Base-by-base conservation (phyloP, 1,284 basidiomycete genomes). In the Veloboletus limbatus region DNA sequence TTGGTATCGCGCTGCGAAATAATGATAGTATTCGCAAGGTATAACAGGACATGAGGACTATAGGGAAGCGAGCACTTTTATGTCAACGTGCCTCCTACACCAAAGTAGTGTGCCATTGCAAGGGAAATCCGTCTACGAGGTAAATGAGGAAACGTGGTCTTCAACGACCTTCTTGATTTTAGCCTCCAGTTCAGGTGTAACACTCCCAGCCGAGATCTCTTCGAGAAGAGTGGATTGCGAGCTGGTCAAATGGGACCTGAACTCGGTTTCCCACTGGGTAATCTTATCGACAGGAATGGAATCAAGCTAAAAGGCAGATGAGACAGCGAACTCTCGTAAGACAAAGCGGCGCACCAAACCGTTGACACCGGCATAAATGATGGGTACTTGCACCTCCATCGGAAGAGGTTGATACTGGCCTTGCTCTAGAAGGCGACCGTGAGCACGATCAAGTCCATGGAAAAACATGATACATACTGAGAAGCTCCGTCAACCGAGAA, bases 301-400 rank as follows among this genome's bases (percentile, higher is more conserved):
- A 70, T 98, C 94, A 58, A 95, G 88, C 82, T 85, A 22, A 7
- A 32, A 8, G 41, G 8, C 27, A 24, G 17, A 35, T 42, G 2
- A 45, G 47, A 49, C n/a, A 37, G 4, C 42, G n/a, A 1, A 10
- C n/a, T 25, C 16, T 17, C 37, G 3, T 27, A 32, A 20, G 9
- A 37, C 13, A 7, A 33, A 14, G 5, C 10, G 4, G 77, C 84
- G 56, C 67, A 87, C 84, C 56, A 96, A 82, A 92, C 94, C 94
- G 76, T 97, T 94, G 66, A 98, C 96, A 87, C 96, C 96, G 59
- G 95, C 95, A 73, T 96, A 97, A 78, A 98, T 94, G 70, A 97
- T 92, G 56, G 96, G 96, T 60, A 97, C 92, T 80, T 97, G 95
- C 60, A 98, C 76, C 77, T 98, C 95, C 73, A 88, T 95, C 51